Percentiles rank a stretch among this genome's conserved stretches.
Conservation (phyloP, 495 filamentous ascomycete species). For the Terfezia boudieri region DNA sequence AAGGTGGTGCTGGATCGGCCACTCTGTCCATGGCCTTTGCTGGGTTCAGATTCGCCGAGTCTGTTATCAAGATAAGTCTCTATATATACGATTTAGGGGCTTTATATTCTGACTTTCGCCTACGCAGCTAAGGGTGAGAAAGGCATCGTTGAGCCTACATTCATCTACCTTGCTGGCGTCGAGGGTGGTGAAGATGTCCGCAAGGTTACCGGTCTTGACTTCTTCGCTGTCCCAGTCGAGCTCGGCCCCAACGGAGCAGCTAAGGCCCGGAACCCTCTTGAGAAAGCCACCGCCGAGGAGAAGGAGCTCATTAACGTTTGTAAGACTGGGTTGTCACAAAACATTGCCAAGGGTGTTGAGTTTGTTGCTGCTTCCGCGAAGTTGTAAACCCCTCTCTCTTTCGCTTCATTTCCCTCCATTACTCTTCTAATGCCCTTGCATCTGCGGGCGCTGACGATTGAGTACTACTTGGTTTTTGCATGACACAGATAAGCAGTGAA, state of each 20-base stretch:
- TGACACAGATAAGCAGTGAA: too few relatives aligned
- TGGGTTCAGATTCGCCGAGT: slow-evolving; percentile 84
- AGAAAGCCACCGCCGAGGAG: slow-evolving; percentile 52
- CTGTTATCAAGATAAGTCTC: slow-evolving; percentile 43
- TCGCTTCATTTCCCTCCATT: neutral
- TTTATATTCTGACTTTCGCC: neutral
- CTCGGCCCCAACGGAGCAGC: slow-evolving; percentile 67
- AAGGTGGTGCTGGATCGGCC: slow-evolving; percentile 84
- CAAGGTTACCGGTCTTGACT: slow-evolving; percentile 60
- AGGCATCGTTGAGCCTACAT: slow-evolving; percentile 82
- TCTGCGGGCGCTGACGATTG: too few relatives aligned
- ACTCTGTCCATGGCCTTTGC: slow-evolving; percentile 97
- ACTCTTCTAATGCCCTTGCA: too few relatives aligned
- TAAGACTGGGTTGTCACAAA: slow-evolving; percentile 58
- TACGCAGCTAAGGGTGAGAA: slow-evolving; percentile 59
- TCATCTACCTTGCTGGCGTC: slow-evolving; percentile 79
- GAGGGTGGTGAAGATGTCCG: slow-evolving; percentile 63
- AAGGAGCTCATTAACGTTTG: slow-evolving; percentile 60
- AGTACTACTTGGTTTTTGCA: too few relatives aligned
- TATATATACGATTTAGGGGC: neutral
- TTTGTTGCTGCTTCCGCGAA: slow-evolving; percentile 30
- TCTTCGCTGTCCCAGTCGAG: slow-evolving; percentile 87
- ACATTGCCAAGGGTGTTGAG: slow-evolving; percentile 79
- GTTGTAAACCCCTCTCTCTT: slow-evolving; percentile 14
- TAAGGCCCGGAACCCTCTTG: slow-evolving; percentile 60